Percentiles rank a stretch among this genome's conserved stretches.
phyloP scores from a whole-genome alignment of 805 yeast species.

The Tetrapisispora taiwanensis region DNA sequence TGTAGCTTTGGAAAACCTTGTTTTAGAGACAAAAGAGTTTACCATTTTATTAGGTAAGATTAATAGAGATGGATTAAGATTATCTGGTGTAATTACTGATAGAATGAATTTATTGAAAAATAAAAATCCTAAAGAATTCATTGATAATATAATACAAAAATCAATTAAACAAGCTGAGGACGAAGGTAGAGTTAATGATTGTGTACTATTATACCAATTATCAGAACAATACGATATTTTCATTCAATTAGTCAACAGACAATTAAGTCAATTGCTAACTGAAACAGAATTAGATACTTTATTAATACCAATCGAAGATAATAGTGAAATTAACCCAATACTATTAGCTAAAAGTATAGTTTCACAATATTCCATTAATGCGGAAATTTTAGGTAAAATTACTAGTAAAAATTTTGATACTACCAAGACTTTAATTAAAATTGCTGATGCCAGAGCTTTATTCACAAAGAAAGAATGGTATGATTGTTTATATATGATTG shows the following conservation, averaged over 20 bases:
- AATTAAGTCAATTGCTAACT: conserved; percentile 68
- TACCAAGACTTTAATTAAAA: conserved; percentile 50
- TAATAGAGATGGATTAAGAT: conserved; percentile 61
- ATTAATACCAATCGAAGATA: conserved; percentile 31
- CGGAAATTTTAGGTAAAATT: conserved; percentile 49
- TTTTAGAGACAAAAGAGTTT: conserved; percentile 79
- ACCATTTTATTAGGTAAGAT: conserved; percentile 75
- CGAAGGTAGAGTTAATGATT: conserved; percentile 81
- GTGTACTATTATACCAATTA: conserved; percentile 75
- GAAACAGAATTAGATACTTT: conserved; percentile 59
- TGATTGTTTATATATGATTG: conserved; percentile 46
- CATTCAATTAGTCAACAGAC: conserved; percentile 57
- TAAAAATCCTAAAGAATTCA: conserved; percentile 46
- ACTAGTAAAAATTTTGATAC: conserved; percentile 50
- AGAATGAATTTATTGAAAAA: conserved; percentile 58
- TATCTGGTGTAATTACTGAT: conserved; percentile 76
- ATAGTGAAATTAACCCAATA: conserved; percentile 35
- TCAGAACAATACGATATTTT: conserved; percentile 83
- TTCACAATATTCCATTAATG: conserved; percentile 38
- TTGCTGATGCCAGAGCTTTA: conserved; percentile 56
- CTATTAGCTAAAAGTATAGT: conserved; percentile 30
- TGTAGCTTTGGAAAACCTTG: conserved; percentile 73
- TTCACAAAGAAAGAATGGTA: conserved; percentile 52
- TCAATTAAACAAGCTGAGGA: conserved; percentile 84
- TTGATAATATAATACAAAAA: conserved; percentile 64